phyloP scores from a whole-genome alignment of 176 grass and related monocot species.

The Rhynchospora tenuis region DNA sequence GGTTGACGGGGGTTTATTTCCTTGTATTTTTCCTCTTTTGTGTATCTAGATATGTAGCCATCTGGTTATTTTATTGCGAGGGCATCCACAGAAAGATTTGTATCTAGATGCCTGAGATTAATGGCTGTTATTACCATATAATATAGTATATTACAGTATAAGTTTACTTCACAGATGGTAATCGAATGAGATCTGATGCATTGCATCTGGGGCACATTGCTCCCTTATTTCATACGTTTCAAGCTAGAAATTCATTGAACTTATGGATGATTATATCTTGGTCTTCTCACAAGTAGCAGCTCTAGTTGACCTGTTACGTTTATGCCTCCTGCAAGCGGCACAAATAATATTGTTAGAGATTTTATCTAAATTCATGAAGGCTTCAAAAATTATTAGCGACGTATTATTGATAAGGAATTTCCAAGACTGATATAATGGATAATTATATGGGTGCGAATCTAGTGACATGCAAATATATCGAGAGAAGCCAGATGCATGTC shows the following conservation, averaged over 20 bases:
- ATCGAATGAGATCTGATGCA: not conserved
- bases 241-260: not conserved
- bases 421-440: no score
- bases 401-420: no score
- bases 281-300: not conserved
- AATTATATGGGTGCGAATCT: no score
- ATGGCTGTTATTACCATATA: not conserved
- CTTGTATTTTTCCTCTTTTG: not conserved
- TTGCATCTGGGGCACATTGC: not conserved
- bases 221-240: not conserved
- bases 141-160: not conserved
- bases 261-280: not conserved
- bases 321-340: not conserved
- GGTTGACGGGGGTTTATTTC: not conserved
- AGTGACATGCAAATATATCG: no score
- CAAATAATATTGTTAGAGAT: not conserved
- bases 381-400: no score
- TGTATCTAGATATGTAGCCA: not conserved
- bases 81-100: not conserved
- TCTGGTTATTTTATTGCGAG: not conserved
- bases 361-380: not conserved
- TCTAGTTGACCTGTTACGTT: not conserved
- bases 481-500: no score
- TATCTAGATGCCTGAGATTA: not conserved
- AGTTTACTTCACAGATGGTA: not conserved